Evolutionary conservation across 129 eudicot species (phyloP).

Genomic region (Tagetes erecta): DNA sequence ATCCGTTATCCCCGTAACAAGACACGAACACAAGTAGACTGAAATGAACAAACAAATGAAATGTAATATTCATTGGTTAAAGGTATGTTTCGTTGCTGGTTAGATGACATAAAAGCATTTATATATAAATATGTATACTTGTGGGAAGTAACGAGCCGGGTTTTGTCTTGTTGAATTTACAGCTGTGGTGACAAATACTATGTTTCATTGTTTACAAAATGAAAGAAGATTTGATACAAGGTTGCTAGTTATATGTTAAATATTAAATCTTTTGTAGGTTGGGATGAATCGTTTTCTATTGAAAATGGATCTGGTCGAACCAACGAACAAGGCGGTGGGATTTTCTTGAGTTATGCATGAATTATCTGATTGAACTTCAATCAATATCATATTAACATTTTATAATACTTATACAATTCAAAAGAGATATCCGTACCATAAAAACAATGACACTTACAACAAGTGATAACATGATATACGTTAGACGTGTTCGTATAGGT

Average conservation of each 20-base stretch:
- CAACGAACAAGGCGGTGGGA: too few relatives aligned
- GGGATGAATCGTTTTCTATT: too few relatives aligned
- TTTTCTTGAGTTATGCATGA: too few relatives aligned
- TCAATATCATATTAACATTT: too few relatives aligned
- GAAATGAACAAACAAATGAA: slow-evolving; percentile 27
- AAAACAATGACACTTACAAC: too few relatives aligned
- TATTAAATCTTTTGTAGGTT: too few relatives aligned
- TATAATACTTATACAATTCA: too few relatives aligned
- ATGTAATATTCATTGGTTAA: slow-evolving; percentile 32
- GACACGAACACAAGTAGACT: slow-evolving; percentile 38
- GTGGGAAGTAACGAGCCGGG: slow-evolving; percentile 23
- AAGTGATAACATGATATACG: neutral
- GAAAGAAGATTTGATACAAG: neutral
- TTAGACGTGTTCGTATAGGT: neutral
- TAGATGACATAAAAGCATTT: neutral
- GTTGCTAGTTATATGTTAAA: too few relatives aligned
- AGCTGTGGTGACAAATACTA: slow-evolving; percentile 20
- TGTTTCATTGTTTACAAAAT: slow-evolving; percentile 25
- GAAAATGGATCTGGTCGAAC: too few relatives aligned
- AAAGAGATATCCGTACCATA: too few relatives aligned
- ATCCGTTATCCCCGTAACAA: slow-evolving; percentile 38
- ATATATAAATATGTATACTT: slow-evolving; percentile 5
- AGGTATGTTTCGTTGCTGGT: neutral
- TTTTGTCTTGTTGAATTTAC: slow-evolving; percentile 19
- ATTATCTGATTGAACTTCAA: too few relatives aligned